Conservation (phyloP, 306 rosid genomes). For the Prunus padus region DNA sequence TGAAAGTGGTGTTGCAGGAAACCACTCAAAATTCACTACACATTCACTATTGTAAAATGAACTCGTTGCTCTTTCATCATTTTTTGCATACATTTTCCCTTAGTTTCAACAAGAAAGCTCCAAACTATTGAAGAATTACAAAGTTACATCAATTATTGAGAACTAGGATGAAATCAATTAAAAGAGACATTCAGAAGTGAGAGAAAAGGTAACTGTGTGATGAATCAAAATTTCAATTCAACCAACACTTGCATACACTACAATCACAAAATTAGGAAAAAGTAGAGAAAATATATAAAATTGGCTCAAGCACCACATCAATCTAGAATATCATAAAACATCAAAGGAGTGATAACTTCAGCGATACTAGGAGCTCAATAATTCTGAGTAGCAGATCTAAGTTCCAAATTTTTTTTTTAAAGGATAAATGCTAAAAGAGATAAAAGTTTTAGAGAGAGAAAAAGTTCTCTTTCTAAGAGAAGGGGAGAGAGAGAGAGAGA, state of each 20-base stretch:
- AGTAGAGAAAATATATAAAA: neutral
- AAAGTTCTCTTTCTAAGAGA: neutral
- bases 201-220: neutral
- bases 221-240: constrained; percentile 8
- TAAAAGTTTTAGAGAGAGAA: constrained; percentile 21
- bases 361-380: constrained; percentile 23
- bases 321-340: constrained; percentile 51
- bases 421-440: neutral
- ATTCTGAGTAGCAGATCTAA: constrained; percentile 44
- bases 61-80: neutral
- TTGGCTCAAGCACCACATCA: constrained; percentile 57
- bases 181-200: neutral
- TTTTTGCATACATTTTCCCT: neutral
- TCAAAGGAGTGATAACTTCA: constrained; percentile 41
- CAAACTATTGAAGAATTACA: neutral
- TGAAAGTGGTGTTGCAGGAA: neutral
- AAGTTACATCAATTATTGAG: neutral
- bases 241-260: neutral
- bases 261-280: neutral
- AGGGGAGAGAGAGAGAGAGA: constrained; percentile 30
- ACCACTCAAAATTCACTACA: too few species aligned
- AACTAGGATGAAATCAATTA: neutral
- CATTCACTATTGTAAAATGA: neutral
- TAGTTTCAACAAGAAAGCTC: neutral
- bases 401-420: too few species aligned